These are phyloP conservation scores for Nitzschia palea DNA, from an alignment of 108 stramenopile species.

Conservation along the genomic window DNA sequence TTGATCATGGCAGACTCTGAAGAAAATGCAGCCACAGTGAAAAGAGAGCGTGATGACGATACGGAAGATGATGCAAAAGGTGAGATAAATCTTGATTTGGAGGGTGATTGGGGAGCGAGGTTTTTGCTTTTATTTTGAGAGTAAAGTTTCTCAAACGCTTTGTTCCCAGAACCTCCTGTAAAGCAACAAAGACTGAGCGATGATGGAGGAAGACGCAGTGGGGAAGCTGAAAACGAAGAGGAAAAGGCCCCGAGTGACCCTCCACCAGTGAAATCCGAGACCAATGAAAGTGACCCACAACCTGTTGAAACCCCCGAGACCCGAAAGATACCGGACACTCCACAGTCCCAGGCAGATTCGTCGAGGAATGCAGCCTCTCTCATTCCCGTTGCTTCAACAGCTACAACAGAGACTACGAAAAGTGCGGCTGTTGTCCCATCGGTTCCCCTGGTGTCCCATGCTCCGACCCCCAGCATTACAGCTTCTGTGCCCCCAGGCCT, in stretches of 20 bases:
- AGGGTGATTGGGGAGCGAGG: no score
- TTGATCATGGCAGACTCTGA: constrained; percentile 11
- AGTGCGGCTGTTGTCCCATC: no score
- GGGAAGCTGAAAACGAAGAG: background rate
- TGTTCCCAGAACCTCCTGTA: background rate
- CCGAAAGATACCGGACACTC: background rate
- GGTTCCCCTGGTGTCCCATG: background rate
- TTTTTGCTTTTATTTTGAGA: no score
- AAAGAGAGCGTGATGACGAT: constrained; percentile 26
- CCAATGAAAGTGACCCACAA: background rate
- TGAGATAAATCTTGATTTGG: background rate
- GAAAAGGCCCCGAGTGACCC: background rate
- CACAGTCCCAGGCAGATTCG: background rate
- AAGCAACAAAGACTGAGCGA: background rate
- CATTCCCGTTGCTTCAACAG: no score
- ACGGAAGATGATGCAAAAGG: constrained; percentile 15
- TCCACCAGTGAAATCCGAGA: background rate
- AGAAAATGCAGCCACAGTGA: background rate
- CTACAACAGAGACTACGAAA: no score
- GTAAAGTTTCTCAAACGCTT: no score
- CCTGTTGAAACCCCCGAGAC: no score
- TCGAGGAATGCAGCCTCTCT: no score
- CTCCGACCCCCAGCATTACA: background rate
- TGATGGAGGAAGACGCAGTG: background rate
- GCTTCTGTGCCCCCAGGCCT: background rate